Evolutionary conservation across 2,329 filamentous ascomycete genomes (phyloP).

Genomic region (Talaromyces sp.): DNA sequence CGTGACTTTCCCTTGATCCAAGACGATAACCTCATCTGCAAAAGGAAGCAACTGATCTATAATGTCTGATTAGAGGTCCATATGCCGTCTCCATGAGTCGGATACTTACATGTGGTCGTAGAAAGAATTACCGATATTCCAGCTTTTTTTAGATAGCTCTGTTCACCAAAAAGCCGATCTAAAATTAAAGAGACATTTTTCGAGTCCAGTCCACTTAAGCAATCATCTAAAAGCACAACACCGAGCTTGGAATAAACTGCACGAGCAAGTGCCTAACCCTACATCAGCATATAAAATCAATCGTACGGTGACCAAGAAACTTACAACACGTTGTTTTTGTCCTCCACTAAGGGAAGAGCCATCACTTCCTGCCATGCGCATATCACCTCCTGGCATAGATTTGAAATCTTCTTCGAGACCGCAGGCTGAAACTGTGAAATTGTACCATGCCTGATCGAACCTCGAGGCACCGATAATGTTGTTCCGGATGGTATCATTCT

Average conservation of each 20-base stretch:
- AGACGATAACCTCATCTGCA: not conserved
- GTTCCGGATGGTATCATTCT: conserved; percentile 31
- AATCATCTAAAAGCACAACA: conserved; percentile 15
- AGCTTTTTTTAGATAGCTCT: conserved; percentile 8
- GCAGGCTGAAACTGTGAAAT: conserved; percentile 25
- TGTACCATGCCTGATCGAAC: conserved; percentile 29
- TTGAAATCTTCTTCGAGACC: conserved; percentile 37
- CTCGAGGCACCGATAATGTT: conserved; percentile 28
- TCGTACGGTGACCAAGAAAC: not conserved
- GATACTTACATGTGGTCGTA: conserved; percentile 11
- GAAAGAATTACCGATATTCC: conserved; percentile 12
- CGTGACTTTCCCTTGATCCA: not conserved
- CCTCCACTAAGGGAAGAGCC: conserved; percentile 53
- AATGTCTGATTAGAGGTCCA: not conserved
- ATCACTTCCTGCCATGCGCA: conserved; percentile 50
- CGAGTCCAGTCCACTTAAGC: conserved; percentile 15
- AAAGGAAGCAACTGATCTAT: conserved; percentile 3
- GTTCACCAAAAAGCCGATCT: conserved; percentile 1
- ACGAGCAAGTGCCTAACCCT: conserved; percentile 33
- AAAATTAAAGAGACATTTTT: conserved; percentile 8
- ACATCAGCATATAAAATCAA: not conserved
- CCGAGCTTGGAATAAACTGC: conserved; percentile 46
- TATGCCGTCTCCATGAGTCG: conserved; percentile 38
- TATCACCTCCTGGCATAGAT: conserved; percentile 39
- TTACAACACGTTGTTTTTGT: conserved; percentile 42